A percentile compares a stretch with the other conserved stretches of the same genome.
phyloP scores from a whole-genome alignment of 1,284 basidiomycete species.

The Leccinum griseonigrum region DNA sequence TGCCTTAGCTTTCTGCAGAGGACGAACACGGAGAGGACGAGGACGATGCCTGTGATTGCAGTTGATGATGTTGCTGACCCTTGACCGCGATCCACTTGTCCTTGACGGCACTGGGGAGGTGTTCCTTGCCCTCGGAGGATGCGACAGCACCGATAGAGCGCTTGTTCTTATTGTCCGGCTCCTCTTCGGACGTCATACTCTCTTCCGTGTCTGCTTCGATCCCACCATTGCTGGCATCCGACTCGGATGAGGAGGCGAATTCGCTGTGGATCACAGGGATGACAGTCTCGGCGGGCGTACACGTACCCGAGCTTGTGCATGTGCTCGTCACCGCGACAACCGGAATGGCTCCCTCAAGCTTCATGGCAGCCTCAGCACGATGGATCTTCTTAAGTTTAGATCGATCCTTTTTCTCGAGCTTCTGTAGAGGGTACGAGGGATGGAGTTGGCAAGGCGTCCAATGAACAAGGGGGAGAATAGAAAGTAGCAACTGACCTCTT shows the following conservation, averaged over 20 bases:
- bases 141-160: slow-evolving; percentile 16
- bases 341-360: slow-evolving; percentile 28
- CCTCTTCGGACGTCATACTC: slow-evolving; percentile 71
- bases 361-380: slow-evolving; percentile 38
- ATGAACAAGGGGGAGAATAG: background rate
- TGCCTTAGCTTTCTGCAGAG: slow-evolving; percentile 10
- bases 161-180: slow-evolving; percentile 41
- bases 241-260: slow-evolving; percentile 49
- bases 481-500: slow-evolving; percentile 42
- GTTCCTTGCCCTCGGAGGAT: slow-evolving; percentile 31
- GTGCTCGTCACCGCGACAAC: slow-evolving; percentile 21
- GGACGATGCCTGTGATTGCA: background rate
- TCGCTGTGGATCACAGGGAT: slow-evolving; percentile 24
- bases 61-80: slow-evolving; percentile 22
- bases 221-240: slow-evolving; percentile 53
- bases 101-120: slow-evolving; percentile 26
- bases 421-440: slow-evolving; percentile 31
- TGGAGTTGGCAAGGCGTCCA: slow-evolving; percentile 1
- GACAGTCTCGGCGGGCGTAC: slow-evolving; percentile 32
- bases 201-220: slow-evolving; percentile 71
- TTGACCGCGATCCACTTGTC: slow-evolving; percentile 76
- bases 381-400: slow-evolving; percentile 53
- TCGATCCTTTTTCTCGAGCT: slow-evolving; percentile 56
- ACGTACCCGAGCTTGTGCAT: slow-evolving; percentile 3
- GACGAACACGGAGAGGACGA: background rate